Evolutionary conservation across 2,329 filamentous ascomycete genomes (phyloP).

Genomic region (Arthrobotrys sinensis): DNA sequence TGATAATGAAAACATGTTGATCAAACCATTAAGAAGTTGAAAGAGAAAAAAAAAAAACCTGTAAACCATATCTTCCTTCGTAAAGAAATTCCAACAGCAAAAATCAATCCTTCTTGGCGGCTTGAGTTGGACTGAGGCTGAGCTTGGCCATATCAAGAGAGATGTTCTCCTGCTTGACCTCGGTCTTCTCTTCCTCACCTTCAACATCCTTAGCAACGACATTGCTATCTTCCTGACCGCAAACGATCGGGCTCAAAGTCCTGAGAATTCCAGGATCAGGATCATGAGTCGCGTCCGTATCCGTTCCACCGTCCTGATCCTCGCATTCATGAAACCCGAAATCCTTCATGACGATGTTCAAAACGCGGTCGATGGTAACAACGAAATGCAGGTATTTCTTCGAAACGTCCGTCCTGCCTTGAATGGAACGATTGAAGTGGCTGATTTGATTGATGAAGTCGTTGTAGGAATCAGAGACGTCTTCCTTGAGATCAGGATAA

Average conservation of each 20-base stretch:
- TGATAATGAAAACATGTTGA: slow-evolving; percentile 1
- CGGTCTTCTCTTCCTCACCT: not conserved
- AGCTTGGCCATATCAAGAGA: not conserved
- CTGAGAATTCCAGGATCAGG: too few species aligned
- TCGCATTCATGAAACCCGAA: not conserved
- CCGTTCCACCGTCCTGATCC: too few species aligned
- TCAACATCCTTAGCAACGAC: not conserved
- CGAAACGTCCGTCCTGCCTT: not conserved
- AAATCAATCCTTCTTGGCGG: not conserved
- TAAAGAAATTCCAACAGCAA: not conserved
- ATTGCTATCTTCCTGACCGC: not conserved
- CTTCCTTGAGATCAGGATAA: slow-evolving; percentile 3
- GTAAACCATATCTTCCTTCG: too few species aligned
- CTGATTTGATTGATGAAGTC: not conserved
- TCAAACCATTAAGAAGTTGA: slow-evolving; percentile 9
- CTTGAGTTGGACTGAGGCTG: not conserved
- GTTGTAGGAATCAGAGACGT: not conserved
- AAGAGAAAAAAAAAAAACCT: not conserved
- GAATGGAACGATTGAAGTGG: not conserved
- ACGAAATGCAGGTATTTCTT: not conserved
- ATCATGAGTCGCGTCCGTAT: too few species aligned
- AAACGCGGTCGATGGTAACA: not conserved
- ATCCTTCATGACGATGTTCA: not conserved
- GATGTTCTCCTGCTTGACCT: slow-evolving; percentile 6
- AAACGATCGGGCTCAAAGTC: too few species aligned